Base-by-base conservation (phyloP, 2,329 filamentous ascomycete genomes). In the Phyllosticta paracitricarpa region DNA sequence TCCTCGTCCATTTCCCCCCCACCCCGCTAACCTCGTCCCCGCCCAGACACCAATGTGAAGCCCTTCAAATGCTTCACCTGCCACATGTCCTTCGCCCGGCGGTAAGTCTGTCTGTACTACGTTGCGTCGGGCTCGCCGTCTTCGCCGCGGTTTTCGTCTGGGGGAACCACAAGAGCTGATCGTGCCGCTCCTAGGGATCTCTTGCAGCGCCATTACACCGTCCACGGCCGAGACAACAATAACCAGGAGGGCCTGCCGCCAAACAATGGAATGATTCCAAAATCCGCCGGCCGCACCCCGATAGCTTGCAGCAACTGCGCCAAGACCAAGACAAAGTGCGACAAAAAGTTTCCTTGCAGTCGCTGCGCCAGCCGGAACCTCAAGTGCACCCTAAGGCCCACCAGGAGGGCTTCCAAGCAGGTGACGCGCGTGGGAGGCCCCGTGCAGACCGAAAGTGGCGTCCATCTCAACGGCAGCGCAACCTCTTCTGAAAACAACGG, bases 21-120 rank as follows among this genome's bases (percentile, higher is more conserved):
- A n/a, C n/a, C 54, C 61, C 9, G 51, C 63, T 65, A 48, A 68
- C 56, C 24, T 62, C 58, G 58, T 62, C 52, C 63, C 56, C 30
- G 55, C 62, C 9, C 65, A 80, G 78, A 81, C 65, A 81, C 78
- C 60, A 80, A 81, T 67, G 77, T 81, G n/a, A 81, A 81, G 69
- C 79, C 79, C 2, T 81, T 79, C 74, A 81, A 80, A 71, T 81
- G 79, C 69, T 79, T 78, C 63, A 80, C 77, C 40, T 81, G 79
- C 66, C 78, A 81, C 63, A 81, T 81, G 79, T 80, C 78, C 62
- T 81, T 81, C 66, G 78, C 79, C 64, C 72, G 79, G 65, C 74
- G 78, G 79, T 81, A 68, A 61, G 77, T 73, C 10, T 56, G 4
- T n/a, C 48, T 51, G 26, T 61, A 30, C 54, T 12, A 26, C 56